Percentiles rank a stretch among this genome's conserved stretches.
Conservation (phyloP, 2,329 filamentous ascomycete genomes). For the Westerdykella sp. region DNA sequence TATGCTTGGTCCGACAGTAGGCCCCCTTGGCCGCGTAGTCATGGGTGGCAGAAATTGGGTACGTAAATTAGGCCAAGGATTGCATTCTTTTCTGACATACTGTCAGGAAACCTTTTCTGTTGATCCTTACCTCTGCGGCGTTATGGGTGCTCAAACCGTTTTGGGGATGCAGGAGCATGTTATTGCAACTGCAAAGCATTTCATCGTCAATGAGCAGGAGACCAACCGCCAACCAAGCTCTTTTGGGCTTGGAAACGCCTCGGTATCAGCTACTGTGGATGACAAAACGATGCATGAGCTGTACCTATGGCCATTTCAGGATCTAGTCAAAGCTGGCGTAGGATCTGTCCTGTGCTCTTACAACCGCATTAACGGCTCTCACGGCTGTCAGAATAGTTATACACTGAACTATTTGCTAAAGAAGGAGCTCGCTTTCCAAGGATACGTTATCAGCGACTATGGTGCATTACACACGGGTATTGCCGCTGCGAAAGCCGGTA, state of each 20-base stretch:
- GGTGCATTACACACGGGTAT: conserved; percentile 43
- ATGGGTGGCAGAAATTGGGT: no score
- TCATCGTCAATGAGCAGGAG: conserved; percentile 52
- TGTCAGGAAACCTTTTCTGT: no score
- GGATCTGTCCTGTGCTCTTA: conserved; percentile 56
- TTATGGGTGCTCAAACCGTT: conserved; percentile 46
- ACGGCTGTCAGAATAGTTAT: conserved; percentile 33
- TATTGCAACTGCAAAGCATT: conserved; percentile 49
- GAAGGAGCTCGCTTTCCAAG: conserved; percentile 46
- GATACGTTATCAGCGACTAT: conserved; percentile 41
- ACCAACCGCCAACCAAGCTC: conserved; percentile 33
- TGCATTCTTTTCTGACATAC: no score
- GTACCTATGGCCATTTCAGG: conserved; percentile 62
- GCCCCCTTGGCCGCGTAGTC: no score
- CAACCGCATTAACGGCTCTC: conserved; percentile 28
- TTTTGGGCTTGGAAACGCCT: conserved; percentile 41
- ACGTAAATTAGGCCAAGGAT: no score
- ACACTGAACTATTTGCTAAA: conserved; percentile 48
- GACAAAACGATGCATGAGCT: conserved; percentile 60
- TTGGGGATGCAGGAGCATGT: conserved; percentile 48
- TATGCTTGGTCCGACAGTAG: no score
- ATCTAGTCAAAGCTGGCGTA: conserved; percentile 52
- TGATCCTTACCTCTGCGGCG: conserved; percentile 53
- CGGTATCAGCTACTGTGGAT: conserved; percentile 56
- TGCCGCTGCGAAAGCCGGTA: conserved; percentile 40